Base-by-base conservation (phyloP, 208 protist genomes). In the Acanthamoeba royreba region DNA sequence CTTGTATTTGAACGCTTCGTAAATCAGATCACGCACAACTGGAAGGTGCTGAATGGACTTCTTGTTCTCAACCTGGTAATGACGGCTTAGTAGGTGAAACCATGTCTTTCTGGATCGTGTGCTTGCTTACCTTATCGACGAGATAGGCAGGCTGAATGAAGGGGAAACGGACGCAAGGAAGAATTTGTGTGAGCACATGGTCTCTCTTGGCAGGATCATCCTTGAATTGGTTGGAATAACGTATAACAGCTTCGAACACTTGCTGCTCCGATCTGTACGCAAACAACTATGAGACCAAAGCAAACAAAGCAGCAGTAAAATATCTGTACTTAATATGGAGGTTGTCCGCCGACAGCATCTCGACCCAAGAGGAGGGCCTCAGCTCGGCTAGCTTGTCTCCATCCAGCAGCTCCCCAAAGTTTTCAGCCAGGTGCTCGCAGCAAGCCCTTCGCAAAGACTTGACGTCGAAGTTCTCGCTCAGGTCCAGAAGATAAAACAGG, bases 401-500 rank as follows among this genome's bases (percentile, higher is more conserved):
- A 28, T 31, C 38, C 7, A 77, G 9, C 53, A 92, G 42, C 17
- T 69, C 61, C 25, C 52, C 11, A 42, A 92, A 92, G 42, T 92
- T 31, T 40, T 92, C 86, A 31, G 86, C 86, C 19, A 92, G 42
- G 38, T 92, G 86, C 17, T 28, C 45, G 33, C 86, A 49, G 38
- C 86, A 92, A 13, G 86, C 86, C 42, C 33, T 19, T 31, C 74
- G 53, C 19, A 92, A 42, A 7, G 55, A 4, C 13, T 52, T 25
- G 4, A 92, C 86, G 8, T 53, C 55, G 38, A 77, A 92, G 25
- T 74, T 66, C n/a, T 92, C 86, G 33, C 66, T 55, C 25, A 92
- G 38, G 33, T 92, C 86, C 4, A 92, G 58, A 31, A 92, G 49
- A 55, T 53, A 92, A 22, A 92, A 77, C 33, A 92, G 42, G 49